phyloP scores from a whole-genome alignment of 148 eudicot genomes.

The Rhododendron williamsianum region DNA sequence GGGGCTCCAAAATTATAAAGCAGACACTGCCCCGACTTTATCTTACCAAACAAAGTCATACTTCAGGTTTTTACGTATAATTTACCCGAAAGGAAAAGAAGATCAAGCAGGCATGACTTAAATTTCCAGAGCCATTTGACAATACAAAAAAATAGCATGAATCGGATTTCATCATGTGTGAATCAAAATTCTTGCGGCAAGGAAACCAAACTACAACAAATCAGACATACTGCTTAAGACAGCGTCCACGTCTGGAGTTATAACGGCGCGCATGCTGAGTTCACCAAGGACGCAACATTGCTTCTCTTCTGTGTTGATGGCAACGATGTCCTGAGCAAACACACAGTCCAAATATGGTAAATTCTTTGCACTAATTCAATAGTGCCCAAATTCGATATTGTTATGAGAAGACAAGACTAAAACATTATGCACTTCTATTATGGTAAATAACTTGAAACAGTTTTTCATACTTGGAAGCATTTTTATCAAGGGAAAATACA shows the following conservation, averaged over 20 bases:
- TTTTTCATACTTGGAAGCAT: not conserved
- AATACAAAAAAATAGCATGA: not conserved
- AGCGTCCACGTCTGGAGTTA: constrained; percentile 31
- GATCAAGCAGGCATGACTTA: too few species aligned
- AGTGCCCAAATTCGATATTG: not conserved
- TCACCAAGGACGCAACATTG: constrained; percentile 53
- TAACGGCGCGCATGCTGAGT: constrained; percentile 42
- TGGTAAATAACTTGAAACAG: not conserved
- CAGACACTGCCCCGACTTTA: too few species aligned
- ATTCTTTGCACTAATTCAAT: not conserved
- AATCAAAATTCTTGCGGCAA: not conserved
- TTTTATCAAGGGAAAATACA: not conserved
- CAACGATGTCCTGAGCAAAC: constrained; percentile 71
- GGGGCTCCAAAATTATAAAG: too few species aligned
- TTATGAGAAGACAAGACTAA: too few species aligned
- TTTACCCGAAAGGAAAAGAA: too few species aligned
- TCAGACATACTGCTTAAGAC: not conserved
- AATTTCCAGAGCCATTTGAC: not conserved
- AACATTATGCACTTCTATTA: too few species aligned
- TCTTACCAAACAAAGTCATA: too few species aligned
- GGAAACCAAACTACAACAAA: not conserved
- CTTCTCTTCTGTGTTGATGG: constrained; percentile 46
- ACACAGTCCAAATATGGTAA: too few species aligned
- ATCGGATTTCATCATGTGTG: not conserved
- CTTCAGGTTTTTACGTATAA: too few species aligned